Base-by-base conservation (phyloP, 2,329 filamentous ascomycete genomes). In the Cadophora sp. region DNA sequence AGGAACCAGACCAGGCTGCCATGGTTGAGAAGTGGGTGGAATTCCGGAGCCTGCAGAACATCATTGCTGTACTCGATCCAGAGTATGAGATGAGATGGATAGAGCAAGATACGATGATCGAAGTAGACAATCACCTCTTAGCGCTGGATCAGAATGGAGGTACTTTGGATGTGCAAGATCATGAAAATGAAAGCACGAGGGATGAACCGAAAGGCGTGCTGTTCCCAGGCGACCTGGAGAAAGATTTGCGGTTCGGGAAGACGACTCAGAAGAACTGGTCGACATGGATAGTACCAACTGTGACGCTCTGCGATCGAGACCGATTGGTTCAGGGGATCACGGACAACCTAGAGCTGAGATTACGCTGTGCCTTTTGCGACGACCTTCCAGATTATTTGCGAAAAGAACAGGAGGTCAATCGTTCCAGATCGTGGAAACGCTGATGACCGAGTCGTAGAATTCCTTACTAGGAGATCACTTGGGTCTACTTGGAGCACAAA, bases 1-100 rank as follows among this genome's bases (percentile, higher is more conserved):
- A 55, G 16, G 24, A 29, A n/a, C 24, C 51, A 9, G 5, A 55
- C 19, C 22, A 55, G 27, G 26, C 1, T 9, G 51, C 26, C 24
- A 55, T 55, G 51, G 51, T 55, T 19, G 51, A 55, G 51, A 55
- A 55, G 16, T 55, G 26, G 51, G 27, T 55, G 14, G 51, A 22
- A 16, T 55, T 55, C 26, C 16, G 24, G 5, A 55, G 24, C 51
- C 24, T 55, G 26, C 27, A 7, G 9, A 55, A 3, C 2, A 55
- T 55, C 9, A 55, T 55, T n/a, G 51, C 26, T 55, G 51, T 55
- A 26, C 22, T 55, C 24, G 51, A 55, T 55, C 8, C 5, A 9
- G 24, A 2, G 24, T 55, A 55, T 19, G 51, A 55, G 27, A 55
- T 5, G 24, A 2, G 19, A 8, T 22, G 46, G 46, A n/a, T 9